Percentiles rank a stretch among this genome's conserved stretches.
phyloP scores from a whole-genome alignment of 371 early-diverging fungal species.

The Funneliformis caledonium region DNA sequence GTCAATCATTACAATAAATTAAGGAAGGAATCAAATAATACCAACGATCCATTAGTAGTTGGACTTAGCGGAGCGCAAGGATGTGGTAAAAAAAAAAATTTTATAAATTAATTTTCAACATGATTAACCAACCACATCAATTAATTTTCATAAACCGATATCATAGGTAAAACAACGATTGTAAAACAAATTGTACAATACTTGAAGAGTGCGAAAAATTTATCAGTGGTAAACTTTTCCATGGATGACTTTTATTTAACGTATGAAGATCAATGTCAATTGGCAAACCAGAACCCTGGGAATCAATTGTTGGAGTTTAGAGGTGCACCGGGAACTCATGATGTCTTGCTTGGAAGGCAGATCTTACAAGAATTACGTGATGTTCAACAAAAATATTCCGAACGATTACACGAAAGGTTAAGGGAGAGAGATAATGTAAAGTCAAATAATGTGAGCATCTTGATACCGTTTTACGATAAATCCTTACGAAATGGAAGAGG shows the following conservation, averaged over 20 bases:
- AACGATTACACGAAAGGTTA: not conserved
- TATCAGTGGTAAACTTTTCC: conserved; percentile 71
- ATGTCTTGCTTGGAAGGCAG: conserved; percentile 61
- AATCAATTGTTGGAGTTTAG: conserved; percentile 79
- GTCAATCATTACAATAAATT: not conserved
- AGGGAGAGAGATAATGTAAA: not conserved
- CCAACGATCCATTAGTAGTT: conserved; percentile 24
- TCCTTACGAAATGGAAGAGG: conserved; percentile 75
- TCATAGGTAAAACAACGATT: conserved; percentile 37
- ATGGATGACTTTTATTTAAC: conserved; percentile 90
- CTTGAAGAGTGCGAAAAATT: conserved; percentile 54
- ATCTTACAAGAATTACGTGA: conserved; percentile 57
- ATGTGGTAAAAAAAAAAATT: conserved; percentile 14
- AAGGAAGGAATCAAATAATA: not conserved
- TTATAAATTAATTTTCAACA: not conserved
- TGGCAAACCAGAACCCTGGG: conserved; percentile 56
- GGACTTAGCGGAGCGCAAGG: conserved; percentile 38
- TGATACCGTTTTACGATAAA: conserved; percentile 86
- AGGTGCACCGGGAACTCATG: conserved; percentile 92
- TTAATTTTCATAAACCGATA: not conserved
- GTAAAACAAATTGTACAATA: not conserved
- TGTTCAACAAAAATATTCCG: conserved; percentile 41
- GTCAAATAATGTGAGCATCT: conserved; percentile 35
- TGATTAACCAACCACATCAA: not conserved
- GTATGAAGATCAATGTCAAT: conserved; percentile 60